phyloP scores from a whole-genome alignment of 371 early-diverging fungal species.

The Mortierella sp. region DNA sequence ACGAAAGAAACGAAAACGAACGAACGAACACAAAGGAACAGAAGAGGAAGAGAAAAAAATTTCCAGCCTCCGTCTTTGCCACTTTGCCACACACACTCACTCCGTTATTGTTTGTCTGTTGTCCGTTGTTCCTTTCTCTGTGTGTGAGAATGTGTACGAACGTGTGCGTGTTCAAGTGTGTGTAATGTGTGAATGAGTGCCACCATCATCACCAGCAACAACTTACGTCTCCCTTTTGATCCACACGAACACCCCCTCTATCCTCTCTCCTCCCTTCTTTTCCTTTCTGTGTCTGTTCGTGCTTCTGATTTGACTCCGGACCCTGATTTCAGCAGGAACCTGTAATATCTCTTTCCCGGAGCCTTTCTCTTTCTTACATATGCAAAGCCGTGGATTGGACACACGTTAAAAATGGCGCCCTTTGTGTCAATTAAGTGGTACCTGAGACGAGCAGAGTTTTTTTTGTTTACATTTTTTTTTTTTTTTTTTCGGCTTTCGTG shows the following conservation, averaged over 20 bases:
- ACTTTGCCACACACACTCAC: not conserved
- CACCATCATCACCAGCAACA: not conserved
- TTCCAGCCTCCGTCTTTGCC: not conserved
- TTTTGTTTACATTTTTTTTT: not conserved
- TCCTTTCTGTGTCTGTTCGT: not conserved
- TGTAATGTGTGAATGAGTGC: not conserved
- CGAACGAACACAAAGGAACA: not conserved
- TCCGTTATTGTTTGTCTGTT: not conserved
- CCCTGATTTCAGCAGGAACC: not conserved
- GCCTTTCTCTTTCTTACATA: not conserved
- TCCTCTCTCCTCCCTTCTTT: not conserved
- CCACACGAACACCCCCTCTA: too few relatives aligned
- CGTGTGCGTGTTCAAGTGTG: not conserved
- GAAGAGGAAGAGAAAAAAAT: not conserved
- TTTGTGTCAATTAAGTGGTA: not conserved
- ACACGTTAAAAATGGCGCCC: not conserved
- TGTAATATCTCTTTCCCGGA: not conserved
- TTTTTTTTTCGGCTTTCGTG: not conserved
- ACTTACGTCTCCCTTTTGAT: not conserved
- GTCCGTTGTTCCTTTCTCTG: not conserved
- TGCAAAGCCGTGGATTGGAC: not conserved
- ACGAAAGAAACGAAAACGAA: not conserved
- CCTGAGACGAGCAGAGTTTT: constrained; percentile 14
- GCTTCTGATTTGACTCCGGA: not conserved
- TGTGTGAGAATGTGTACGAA: not conserved